phyloP scores from a whole-genome alignment of 2,329 filamentous ascomycete genomes.

The Pleoardoris graminearum region DNA sequence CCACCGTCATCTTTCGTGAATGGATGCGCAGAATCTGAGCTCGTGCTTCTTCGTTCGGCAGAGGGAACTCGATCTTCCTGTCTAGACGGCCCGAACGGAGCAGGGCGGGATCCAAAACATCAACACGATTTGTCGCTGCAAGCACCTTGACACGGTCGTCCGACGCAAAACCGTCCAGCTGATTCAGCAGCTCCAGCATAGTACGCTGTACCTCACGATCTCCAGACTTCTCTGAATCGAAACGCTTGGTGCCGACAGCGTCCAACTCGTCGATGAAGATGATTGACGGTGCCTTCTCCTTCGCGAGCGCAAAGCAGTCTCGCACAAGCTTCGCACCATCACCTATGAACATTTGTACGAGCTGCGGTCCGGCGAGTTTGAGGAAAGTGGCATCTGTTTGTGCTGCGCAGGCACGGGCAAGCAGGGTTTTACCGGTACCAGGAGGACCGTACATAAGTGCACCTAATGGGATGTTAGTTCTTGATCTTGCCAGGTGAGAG shows the following conservation, averaged over 20 bases:
- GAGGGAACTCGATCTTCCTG: constrained; percentile 96
- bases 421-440: constrained; percentile 86
- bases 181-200: constrained; percentile 98
- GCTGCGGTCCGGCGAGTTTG: constrained; percentile 94
- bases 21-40: constrained; percentile 98
- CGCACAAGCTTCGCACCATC: constrained; percentile 97
- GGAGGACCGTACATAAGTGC: constrained; percentile 97
- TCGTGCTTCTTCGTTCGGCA: constrained; percentile 96
- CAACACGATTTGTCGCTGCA: constrained; percentile 90
- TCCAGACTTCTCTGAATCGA: constrained; percentile 97
- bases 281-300: constrained; percentile 98
- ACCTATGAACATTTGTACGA: constrained; percentile 99
- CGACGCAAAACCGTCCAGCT: constrained; percentile 95
- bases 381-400: constrained; percentile 99
- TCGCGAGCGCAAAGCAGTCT: constrained; percentile 95
- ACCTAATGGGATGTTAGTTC: constrained; percentile 52
- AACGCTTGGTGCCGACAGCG: constrained; percentile 97
- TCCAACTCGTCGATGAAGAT: constrained; percentile 99
- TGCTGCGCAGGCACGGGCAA: constrained; percentile 93
- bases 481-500: background rate
- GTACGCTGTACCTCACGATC: constrained; percentile 97
- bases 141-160: constrained; percentile 97
- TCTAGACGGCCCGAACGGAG: constrained; percentile 91
- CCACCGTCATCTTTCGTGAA: constrained; percentile 96
- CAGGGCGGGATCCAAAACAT: constrained; percentile 89